These are phyloP conservation scores for Stemphylium lycopersici DNA, from an alignment of 2,329 filamentous ascomycete genomes.

Conservation along the genomic window DNA sequence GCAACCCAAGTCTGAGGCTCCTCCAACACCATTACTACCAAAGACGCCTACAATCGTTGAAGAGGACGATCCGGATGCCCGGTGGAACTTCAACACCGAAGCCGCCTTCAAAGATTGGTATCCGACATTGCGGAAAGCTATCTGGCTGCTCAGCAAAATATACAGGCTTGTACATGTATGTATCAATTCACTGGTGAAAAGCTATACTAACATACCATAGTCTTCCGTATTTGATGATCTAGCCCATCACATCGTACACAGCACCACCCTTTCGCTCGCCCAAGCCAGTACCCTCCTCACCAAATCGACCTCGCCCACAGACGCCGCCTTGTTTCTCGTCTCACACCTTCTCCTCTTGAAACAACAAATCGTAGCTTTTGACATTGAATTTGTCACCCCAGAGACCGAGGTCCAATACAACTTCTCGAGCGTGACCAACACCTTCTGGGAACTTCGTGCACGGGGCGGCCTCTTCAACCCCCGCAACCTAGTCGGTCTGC, in stretches of 20 bases:
- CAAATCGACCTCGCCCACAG: conserved; percentile 67
- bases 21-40: conserved; percentile 48
- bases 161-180: conserved; percentile 71
- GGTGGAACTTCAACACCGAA: conserved; percentile 63
- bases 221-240: conserved; percentile 74
- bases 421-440: conserved; percentile 68
- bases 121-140: conserved; percentile 69
- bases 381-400: conserved; percentile 78
- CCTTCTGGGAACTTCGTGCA: conserved; percentile 71
- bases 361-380: conserved; percentile 93
- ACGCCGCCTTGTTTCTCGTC: conserved; percentile 89
- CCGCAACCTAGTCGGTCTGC: conserved; percentile 64
- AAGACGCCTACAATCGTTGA: conserved; percentile 58
- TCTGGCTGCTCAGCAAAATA: conserved; percentile 72
- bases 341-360: conserved; percentile 95
- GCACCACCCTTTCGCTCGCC: conserved; percentile 83
- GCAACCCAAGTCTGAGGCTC: conserved; percentile 48
- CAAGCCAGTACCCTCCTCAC: conserved; percentile 75
- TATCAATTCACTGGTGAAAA: neutral
- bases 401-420: conserved; percentile 66
- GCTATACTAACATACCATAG: conserved; percentile 42
- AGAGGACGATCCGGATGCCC: conserved; percentile 57
- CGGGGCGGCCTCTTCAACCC: conserved; percentile 71
- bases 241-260: conserved; percentile 83
- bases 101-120: conserved; percentile 68